Percentiles rank a stretch among this genome's conserved stretches.
These are phyloP conservation scores for Cercophora sp. DNA, from an alignment of 495 filamentous ascomycete genomes.

Conservation along the genomic window DNA sequence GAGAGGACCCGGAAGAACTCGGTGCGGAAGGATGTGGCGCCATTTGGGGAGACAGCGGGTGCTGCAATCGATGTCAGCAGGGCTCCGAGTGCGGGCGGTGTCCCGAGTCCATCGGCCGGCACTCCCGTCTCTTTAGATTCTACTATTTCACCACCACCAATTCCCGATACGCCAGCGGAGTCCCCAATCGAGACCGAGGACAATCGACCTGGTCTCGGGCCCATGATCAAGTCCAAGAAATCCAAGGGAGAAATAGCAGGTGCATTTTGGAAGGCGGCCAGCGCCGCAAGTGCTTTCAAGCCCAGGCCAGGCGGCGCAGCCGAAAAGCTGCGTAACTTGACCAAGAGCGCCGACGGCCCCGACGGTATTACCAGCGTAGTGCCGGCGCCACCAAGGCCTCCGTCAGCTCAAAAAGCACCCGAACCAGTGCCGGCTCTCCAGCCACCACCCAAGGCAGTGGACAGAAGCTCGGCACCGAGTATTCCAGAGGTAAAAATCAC, in stretches of 20 bases:
- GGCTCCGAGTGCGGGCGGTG: slow-evolving; percentile 4
- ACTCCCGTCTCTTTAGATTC: slow-evolving; percentile 21
- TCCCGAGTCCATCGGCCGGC: slow-evolving; percentile 21
- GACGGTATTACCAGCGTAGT: slow-evolving; percentile 88
- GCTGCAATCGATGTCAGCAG: slow-evolving; percentile 20
- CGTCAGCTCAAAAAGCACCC: slow-evolving; percentile 25
- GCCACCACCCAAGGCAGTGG: slow-evolving; percentile 29
- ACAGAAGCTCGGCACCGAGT: slow-evolving; percentile 21
- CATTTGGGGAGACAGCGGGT: slow-evolving; percentile 13
- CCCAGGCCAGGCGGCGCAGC: slow-evolving; percentile 78
- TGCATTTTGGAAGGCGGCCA: slow-evolving; percentile 79
- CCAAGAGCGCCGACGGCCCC: slow-evolving; percentile 57
- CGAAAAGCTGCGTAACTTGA: slow-evolving; percentile 58
- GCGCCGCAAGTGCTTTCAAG: slow-evolving; percentile 74
- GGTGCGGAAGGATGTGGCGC: slow-evolving; percentile 15
- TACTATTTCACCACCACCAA: slow-evolving; percentile 19
- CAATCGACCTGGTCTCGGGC: slow-evolving; percentile 73
- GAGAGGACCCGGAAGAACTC: slow-evolving; percentile 43
- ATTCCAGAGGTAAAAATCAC: slow-evolving; percentile 53
- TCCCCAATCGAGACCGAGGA: slow-evolving; percentile 43
- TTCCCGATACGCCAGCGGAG: slow-evolving; percentile 19
- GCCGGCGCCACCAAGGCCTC: slow-evolving; percentile 61
- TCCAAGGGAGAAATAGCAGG: slow-evolving; percentile 67
- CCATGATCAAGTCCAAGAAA: slow-evolving; percentile 79
- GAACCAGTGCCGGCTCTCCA: slow-evolving; percentile 18